A percentile compares a stretch with the other conserved stretches of the same genome.
Conservation (phyloP, 345 rosid species). For the Zanthoxylum bungeanum region DNA sequence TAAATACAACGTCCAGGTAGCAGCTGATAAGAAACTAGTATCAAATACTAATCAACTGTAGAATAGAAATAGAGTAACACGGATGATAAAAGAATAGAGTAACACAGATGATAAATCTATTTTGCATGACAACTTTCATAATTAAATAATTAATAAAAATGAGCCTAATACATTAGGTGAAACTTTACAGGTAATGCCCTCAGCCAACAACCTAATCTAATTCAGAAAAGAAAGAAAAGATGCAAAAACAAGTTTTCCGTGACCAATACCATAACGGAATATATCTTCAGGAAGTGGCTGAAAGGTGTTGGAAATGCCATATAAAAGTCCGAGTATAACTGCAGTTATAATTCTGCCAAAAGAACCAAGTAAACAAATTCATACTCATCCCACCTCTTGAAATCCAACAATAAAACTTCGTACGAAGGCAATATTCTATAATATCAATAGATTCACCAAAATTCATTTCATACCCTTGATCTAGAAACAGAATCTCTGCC, state of each 20-base stretch:
- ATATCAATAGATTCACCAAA: not conserved
- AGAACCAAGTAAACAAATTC: conserved; percentile 19
- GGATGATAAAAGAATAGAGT: not conserved
- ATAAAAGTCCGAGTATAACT: conserved; percentile 69
- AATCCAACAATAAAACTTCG: not conserved
- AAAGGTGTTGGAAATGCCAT: conserved; percentile 55
- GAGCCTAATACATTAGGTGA: not conserved
- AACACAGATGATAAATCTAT: not conserved
- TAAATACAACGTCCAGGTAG: not conserved
- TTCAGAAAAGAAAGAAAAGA: too few relatives aligned
- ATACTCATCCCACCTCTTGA: not conserved
- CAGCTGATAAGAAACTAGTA: not conserved
- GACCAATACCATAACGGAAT: conserved; percentile 65
- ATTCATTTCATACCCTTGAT: conserved; percentile 57
- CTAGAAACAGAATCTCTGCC: conserved; percentile 74
- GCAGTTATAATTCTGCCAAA: conserved; percentile 73
- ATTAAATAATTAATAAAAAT: not conserved
- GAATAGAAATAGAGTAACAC: too few relatives aligned
- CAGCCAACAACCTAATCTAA: not conserved
- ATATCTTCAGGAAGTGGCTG: conserved; percentile 82
- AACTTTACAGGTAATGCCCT: not conserved
- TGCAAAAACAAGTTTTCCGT: not conserved
- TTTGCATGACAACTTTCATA: not conserved
- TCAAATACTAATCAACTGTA: too few relatives aligned
- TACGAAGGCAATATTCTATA: not conserved